These are phyloP conservation scores for Lentinula sp. DNA, from an alignment of 768 basidiomycete genomes.

Conservation along the genomic window DNA sequence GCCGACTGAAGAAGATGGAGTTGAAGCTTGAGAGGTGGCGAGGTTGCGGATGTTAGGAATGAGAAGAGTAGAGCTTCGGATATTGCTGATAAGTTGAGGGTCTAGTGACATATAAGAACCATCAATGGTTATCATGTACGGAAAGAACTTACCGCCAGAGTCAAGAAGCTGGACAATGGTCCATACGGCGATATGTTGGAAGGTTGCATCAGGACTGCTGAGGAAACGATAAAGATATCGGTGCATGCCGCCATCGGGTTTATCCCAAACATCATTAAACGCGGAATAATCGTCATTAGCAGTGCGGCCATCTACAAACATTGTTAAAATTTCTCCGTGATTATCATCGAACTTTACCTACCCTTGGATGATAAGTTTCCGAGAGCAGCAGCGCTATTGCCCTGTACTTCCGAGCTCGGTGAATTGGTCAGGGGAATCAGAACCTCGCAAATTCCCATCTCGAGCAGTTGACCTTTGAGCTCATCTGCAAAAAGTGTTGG, in stretches of 20 bases:
- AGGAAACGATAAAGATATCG: slow-evolving; percentile 92
- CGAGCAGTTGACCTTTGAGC: slow-evolving; percentile 90
- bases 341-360: slow-evolving; percentile 22
- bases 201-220: slow-evolving; percentile 89
- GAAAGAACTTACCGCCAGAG: slow-evolving; percentile 63
- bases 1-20: slow-evolving; percentile 67
- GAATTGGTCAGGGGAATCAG: slow-evolving; percentile 96
- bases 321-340: not conserved
- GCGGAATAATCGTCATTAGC: slow-evolving; percentile 88
- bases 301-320: slow-evolving; percentile 57
- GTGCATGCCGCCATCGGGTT: slow-evolving; percentile 96
- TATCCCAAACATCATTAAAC: slow-evolving; percentile 97
- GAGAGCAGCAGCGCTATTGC: slow-evolving; percentile 95
- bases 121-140: not conserved
- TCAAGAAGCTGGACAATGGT: slow-evolving; percentile 97
- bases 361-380: slow-evolving; percentile 98
- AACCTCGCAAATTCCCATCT: slow-evolving; percentile 98
- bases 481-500: slow-evolving; percentile 58
- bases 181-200: slow-evolving; percentile 99
- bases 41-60: slow-evolving; percentile 85
- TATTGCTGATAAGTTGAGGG: slow-evolving; percentile 83
- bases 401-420: slow-evolving; percentile 94
- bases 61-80: slow-evolving; percentile 76
- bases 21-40: slow-evolving; percentile 62
- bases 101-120: slow-evolving; percentile 37